A percentile compares a stretch with the other conserved stretches of the same genome.
These are phyloP conservation scores for Trichophyton simii DNA, from an alignment of 2,329 filamentous ascomycete species.

Conservation along the genomic window DNA sequence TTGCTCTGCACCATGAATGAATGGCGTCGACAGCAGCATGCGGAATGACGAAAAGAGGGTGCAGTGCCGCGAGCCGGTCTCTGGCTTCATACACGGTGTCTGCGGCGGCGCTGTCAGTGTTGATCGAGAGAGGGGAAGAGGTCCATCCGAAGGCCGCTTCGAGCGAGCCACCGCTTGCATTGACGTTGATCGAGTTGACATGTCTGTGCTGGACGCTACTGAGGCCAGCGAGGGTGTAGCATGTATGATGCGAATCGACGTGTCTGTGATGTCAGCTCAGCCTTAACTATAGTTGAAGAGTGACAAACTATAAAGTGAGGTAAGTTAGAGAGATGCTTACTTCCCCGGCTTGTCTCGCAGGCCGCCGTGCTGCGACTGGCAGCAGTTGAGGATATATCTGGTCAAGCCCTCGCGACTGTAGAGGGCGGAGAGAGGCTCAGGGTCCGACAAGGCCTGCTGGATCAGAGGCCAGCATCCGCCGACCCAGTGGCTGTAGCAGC, in stretches of 20 bases:
- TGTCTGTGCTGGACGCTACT: constrained; percentile 60
- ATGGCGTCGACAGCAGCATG: constrained; percentile 54
- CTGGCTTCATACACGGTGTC: constrained; percentile 50
- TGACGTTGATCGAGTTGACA: constrained; percentile 3
- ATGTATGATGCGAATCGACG: constrained; percentile 84
- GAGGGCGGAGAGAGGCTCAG: constrained; percentile 14
- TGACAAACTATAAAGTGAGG: no score
- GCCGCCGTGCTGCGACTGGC: constrained; percentile 67
- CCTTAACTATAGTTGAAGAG: not conserved
- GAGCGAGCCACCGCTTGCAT: constrained; percentile 17
- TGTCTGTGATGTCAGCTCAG: constrained; percentile 35
- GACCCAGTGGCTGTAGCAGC: constrained; percentile 97
- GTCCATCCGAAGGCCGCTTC: constrained; percentile 29
- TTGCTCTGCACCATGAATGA: constrained; percentile 51
- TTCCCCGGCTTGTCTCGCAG: constrained; percentile 88
- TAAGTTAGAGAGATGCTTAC: constrained; percentile 49
- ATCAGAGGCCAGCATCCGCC: constrained; percentile 88
- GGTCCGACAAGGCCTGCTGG: constrained; percentile 52
- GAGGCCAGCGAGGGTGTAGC: constrained; percentile 78
- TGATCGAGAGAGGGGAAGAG: constrained; percentile 29
- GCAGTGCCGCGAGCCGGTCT: constrained; percentile 57
- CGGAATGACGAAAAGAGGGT: constrained; percentile 79
- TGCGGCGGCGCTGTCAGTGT: constrained; percentile 30
- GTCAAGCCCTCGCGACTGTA: constrained; percentile 78
- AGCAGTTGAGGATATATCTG: constrained; percentile 80